Evolutionary conservation across 257 asterid genomes (phyloP).

Genomic region (Ballota nigra): DNA sequence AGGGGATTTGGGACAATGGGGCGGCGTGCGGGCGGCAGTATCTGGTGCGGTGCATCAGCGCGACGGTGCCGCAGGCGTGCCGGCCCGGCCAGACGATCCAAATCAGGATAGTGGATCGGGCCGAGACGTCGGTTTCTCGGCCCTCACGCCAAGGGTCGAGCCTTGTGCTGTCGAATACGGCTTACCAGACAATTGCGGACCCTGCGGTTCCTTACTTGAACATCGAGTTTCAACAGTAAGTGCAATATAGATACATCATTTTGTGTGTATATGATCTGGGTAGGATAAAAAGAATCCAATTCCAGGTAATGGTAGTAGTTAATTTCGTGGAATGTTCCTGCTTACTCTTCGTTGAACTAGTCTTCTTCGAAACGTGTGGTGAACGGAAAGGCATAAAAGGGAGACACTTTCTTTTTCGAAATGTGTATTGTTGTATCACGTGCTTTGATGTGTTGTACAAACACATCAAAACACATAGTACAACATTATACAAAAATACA

Average conservation of each 20-base stretch:
- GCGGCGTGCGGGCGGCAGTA: constrained; percentile 86
- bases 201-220: constrained; percentile 35
- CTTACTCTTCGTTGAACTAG: constrained; percentile 11
- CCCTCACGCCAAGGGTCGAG: constrained; percentile 41
- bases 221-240: constrained; percentile 64
- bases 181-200: constrained; percentile 45
- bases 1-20: constrained; percentile 78
- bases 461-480: too few relatives aligned
- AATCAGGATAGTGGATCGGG: constrained; percentile 67
- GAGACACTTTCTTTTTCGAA: too few relatives aligned
- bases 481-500: too few relatives aligned
- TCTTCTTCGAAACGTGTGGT: constrained; percentile 17
- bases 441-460: too few relatives aligned
- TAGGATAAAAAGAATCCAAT: too few relatives aligned
- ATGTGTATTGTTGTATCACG: too few relatives aligned
- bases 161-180: constrained; percentile 51
- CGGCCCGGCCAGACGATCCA: constrained; percentile 40
- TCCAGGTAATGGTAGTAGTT: neutral
- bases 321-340: neutral
- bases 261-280: neutral
- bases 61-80: constrained; percentile 39
- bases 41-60: constrained; percentile 64
- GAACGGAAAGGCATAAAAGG: neutral
- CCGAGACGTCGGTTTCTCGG: constrained; percentile 43
- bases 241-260: neutral